Evolutionary conservation across 805 yeast genomes (phyloP), one percentile per base, ranked within the genome.

Genomic region (Saturnispora saitoi): DNA sequence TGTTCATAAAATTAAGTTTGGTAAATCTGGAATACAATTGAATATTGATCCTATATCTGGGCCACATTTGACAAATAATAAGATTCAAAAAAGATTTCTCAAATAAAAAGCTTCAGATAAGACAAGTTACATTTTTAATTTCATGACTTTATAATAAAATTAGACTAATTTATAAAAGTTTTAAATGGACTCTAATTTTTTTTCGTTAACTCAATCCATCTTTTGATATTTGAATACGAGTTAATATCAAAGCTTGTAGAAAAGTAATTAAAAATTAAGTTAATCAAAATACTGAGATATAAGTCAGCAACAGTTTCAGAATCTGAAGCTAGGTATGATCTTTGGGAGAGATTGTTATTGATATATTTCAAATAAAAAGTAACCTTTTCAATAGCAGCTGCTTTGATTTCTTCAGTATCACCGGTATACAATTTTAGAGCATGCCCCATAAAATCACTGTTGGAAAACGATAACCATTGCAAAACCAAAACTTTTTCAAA

Each of bases 401-500:
- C 17, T n/a, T 15, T 41, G n/a, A 37, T 42, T 38, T 48, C 48
- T 5, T 26, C 44, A 20, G 40, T 42, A n/a, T 36, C 28, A 17
- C 32, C 32, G 20, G 17, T 30, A 32, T 11, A 73, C 56, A 48
- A n/a, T n/a, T n/a, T n/a, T n/a, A n/a, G n/a, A n/a, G n/a, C n/a
- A n/a, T n/a, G 56, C 42, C 69, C 58, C 51, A 81, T 61, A 43
- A 83, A 56, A 59, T 90, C 96, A 57, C 75, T 60, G 75, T 81
- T 86, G 64, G 80, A 69, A 55, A 84, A 69, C 2, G 95, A 83
- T 64, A 81, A 59, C 95, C 95, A 89, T 69, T 72, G 79, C 56
- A 87, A 64, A 60, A 86, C 71, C 58, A 66, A 67, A 49, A 84
- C 85, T 60, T 76, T 71, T 59, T 85, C 87, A 51, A 70, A 66